phyloP scores from a whole-genome alignment of 768 basidiomycete genomes.

The Phylloporus sp. region DNA sequence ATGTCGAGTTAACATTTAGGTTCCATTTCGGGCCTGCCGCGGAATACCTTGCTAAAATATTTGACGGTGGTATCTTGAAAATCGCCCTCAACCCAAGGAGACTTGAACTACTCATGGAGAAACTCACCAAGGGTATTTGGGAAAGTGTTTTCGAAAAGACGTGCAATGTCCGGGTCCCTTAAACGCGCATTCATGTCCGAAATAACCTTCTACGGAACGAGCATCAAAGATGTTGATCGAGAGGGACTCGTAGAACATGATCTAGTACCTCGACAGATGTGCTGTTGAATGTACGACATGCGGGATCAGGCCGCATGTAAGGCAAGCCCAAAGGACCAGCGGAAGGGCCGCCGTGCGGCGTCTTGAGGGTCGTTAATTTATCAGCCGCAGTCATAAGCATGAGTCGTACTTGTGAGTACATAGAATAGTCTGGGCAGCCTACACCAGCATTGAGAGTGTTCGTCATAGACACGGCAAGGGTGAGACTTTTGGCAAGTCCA shows the following conservation, averaged over 20 bases:
- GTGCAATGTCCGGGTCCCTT: conserved; percentile 72
- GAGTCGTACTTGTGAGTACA: conserved; percentile 47
- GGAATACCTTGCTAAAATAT: conserved; percentile 59
- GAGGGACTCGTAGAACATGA: background rate
- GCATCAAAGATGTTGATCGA: background rate
- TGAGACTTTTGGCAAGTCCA: conserved; percentile 22
- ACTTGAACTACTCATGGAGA: background rate
- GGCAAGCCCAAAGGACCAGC: conserved; percentile 59
- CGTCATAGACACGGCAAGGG: conserved; percentile 19
- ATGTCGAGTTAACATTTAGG: conserved; percentile 4
- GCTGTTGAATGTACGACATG: conserved; percentile 73
- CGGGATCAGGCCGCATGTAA: conserved; percentile 65
- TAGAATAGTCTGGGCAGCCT: conserved; percentile 58
- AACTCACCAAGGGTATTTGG: conserved; percentile 71
- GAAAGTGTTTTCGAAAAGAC: conserved; percentile 78
- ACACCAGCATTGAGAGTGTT: conserved; percentile 21
- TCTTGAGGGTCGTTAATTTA: conserved; percentile 31
- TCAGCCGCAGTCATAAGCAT: background rate
- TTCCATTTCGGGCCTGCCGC: background rate
- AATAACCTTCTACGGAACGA: conserved; percentile 54
- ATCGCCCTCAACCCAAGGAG: background rate
- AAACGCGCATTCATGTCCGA: conserved; percentile 65
- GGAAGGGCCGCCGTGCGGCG: conserved; percentile 56
- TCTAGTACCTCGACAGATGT: conserved; percentile 66
- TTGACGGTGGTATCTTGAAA: conserved; percentile 69